phyloP scores from a whole-genome alignment of 225 moss, liverwort and hornwort species.

The Physcomitrium patens region DNA sequence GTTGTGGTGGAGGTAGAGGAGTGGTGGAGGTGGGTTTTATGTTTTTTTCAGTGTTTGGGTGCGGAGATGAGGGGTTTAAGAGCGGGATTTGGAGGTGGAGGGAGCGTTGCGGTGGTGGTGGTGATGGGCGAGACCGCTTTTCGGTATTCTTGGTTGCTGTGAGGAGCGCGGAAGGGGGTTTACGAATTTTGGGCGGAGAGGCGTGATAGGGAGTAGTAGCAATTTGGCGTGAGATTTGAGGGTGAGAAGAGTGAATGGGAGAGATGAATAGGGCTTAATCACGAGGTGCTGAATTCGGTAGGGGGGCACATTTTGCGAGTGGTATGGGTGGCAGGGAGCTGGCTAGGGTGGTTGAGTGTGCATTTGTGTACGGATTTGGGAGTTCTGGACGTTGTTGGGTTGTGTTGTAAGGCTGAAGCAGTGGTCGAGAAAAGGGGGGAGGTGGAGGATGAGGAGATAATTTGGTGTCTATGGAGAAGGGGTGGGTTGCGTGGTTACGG shows the following conservation, averaged over 20 bases:
- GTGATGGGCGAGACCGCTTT: background rate
- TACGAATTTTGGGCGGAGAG: background rate
- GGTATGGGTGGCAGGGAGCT: background rate
- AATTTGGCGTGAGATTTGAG: conserved; percentile 19
- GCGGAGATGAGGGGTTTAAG: no score
- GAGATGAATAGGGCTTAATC: background rate
- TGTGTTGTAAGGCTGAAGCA: background rate
- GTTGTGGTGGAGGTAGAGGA: no score
- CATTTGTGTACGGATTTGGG: background rate
- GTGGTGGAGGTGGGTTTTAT: no score
- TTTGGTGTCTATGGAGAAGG: conserved; percentile 13
- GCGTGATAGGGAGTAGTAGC: background rate
- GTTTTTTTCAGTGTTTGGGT: no score
- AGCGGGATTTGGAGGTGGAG: no score
- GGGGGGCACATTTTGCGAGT: background rate
- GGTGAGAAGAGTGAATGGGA: background rate
- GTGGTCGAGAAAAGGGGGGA: background rate
- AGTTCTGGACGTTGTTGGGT: background rate
- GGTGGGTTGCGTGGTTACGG: background rate
- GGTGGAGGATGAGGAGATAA: conserved; percentile 24
- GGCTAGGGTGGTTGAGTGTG: background rate
- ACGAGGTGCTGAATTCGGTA: conserved; percentile 14
- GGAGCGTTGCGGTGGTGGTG: no score
- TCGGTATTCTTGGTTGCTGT: background rate
- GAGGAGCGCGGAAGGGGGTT: background rate